A percentile compares a stretch with the other conserved stretches of the same genome.
These are phyloP conservation scores for Didymella segeticola DNA, from an alignment of 2,329 filamentous ascomycete genomes.

Conservation along the genomic window DNA sequence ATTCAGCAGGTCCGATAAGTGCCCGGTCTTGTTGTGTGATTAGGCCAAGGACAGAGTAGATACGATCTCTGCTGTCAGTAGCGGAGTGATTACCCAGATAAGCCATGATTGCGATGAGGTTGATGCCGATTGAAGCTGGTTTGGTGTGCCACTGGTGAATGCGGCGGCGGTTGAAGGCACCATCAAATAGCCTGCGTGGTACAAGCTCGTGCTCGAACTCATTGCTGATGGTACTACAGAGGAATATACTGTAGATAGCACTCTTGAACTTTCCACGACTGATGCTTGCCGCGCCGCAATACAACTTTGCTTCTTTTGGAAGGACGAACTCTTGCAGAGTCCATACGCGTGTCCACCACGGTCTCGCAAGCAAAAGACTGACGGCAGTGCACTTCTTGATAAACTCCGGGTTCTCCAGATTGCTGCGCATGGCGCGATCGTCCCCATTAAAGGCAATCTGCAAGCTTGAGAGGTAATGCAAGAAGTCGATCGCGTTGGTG, in stretches of 20 bases:
- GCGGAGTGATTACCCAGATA: conserved; percentile 40
- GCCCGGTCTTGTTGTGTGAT: conserved; percentile 30
- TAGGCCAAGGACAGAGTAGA: conserved; percentile 41
- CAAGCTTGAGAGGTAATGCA: conserved; percentile 29
- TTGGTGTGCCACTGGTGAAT: conserved; percentile 37
- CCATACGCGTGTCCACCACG: conserved; percentile 39
- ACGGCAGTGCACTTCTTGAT: conserved; percentile 28
- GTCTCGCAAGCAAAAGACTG: conserved; percentile 30
- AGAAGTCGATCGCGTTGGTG: conserved; percentile 33
- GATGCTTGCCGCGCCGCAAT: conserved; percentile 32
- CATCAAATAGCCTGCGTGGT: conserved; percentile 33
- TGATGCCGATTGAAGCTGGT: conserved; percentile 24
- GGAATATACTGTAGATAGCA: conserved; percentile 40
- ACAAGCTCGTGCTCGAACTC: conserved; percentile 36
- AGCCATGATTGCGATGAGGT: conserved; percentile 36
- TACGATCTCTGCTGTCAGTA: conserved; percentile 36
- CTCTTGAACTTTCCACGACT: conserved; percentile 36
- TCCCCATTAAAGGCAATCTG: conserved; percentile 27
- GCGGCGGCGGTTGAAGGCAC: conserved; percentile 38
- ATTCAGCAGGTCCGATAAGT: conserved; percentile 36
- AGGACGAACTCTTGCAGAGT: conserved; percentile 43
- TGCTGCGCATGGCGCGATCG: conserved; percentile 24
- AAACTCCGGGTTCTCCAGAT: conserved; percentile 27
- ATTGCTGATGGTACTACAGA: conserved; percentile 29
- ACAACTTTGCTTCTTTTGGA: conserved; percentile 35